A percentile compares a stretch with the other conserved stretches of the same genome.
These are phyloP conservation scores for Globisporangium alternatum DNA, from an alignment of 352 stramenopile genomes.

Conservation along the genomic window DNA sequence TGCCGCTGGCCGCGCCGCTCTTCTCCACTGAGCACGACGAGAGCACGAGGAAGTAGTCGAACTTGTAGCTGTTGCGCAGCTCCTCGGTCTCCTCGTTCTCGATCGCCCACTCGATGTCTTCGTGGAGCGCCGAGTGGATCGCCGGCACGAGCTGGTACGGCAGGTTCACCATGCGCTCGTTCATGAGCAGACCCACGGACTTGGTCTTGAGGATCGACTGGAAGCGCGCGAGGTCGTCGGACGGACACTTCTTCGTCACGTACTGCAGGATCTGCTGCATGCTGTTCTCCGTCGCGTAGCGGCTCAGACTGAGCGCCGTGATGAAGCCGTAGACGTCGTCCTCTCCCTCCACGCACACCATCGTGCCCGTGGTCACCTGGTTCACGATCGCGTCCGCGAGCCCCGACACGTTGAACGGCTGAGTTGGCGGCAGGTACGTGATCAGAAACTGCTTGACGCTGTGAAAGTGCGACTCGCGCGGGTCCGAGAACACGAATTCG, in stretches of 20 bases:
- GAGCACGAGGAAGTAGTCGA: constrained; percentile 85
- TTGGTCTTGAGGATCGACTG: constrained; percentile 61
- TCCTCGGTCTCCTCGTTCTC: constrained; percentile 65
- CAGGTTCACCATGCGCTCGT: constrained; percentile 86
- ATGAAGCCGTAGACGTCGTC: constrained; percentile 86
- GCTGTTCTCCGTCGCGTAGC: constrained; percentile 46
- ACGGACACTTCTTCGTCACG: constrained; percentile 71
- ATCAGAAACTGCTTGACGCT: constrained; percentile 85
- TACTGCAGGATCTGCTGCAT: constrained; percentile 79
- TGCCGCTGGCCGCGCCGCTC: constrained; percentile 22
- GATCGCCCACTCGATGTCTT: constrained; percentile 85
- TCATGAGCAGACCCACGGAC: constrained; percentile 68
- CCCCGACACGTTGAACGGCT: constrained; percentile 81
- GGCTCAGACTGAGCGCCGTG: constrained; percentile 67
- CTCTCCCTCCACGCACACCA: constrained; percentile 79
- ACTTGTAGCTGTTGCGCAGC: constrained; percentile 63
- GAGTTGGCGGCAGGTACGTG: constrained; percentile 64
- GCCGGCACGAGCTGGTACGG: constrained; percentile 82
- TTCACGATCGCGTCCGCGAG: constrained; percentile 71
- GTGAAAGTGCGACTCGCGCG: constrained; percentile 79
- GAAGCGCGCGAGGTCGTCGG: constrained; percentile 38
- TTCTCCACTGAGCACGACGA: constrained; percentile 63
- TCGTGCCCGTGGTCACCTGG: constrained; percentile 72
- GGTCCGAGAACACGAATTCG: constrained; percentile 84
- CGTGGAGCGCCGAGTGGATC: constrained; percentile 74